These are phyloP conservation scores for Talaromyces borbonicus DNA, from an alignment of 495 filamentous ascomycete species.

Conservation along the genomic window DNA sequence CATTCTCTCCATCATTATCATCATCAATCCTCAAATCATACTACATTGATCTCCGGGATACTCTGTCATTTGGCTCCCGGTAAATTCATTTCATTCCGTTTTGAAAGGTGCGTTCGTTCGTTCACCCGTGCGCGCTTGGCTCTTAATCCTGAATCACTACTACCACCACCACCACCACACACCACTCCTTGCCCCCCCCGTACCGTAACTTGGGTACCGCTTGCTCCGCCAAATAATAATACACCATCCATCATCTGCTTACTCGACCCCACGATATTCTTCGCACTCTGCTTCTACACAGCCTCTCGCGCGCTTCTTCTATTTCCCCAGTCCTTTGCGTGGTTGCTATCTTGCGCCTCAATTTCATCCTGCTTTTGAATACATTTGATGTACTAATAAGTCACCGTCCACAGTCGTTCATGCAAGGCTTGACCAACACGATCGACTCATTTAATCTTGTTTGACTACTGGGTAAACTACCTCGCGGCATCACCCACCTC, in stretches of 20 bases:
- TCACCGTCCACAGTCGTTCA: slow-evolving; percentile 6
- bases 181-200: neutral
- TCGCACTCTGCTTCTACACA: neutral
- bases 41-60: too few species aligned
- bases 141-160: too few species aligned
- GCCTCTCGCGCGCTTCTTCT: neutral
- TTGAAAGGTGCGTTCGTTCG: too few species aligned
- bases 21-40: too few species aligned
- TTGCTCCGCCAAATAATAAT: neutral
- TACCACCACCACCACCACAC: too few species aligned
- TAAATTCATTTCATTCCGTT: too few species aligned
- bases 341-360: neutral
- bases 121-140: too few species aligned
- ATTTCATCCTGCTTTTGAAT: neutral
- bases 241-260: slow-evolving; percentile 1
- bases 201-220: neutral
- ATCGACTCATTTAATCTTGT: slow-evolving; percentile 2
- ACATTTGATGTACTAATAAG: too few species aligned
- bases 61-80: too few species aligned
- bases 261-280: slow-evolving; percentile 2
- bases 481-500: neutral
- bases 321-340: neutral
- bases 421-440: slow-evolving; percentile 4
- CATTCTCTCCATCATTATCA: too few species aligned
- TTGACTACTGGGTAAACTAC: slow-evolving; percentile 8